phyloP scores from a whole-genome alignment of 371 early-diverging fungal species.

The Cokeromyces recurvatus region DNA sequence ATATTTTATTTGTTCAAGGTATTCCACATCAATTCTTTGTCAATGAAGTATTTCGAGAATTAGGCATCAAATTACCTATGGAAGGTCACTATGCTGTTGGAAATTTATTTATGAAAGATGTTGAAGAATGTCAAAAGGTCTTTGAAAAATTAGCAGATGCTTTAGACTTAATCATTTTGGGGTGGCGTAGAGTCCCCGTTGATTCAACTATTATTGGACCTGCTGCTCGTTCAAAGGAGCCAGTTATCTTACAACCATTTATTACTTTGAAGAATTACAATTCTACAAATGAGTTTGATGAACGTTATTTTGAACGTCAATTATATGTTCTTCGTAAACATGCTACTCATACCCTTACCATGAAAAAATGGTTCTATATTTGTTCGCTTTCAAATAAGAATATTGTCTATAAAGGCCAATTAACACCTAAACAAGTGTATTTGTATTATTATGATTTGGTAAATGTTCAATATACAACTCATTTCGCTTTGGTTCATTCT shows the following conservation, averaged over 20 bases:
- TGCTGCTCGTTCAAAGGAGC: slow-evolving; percentile 83
- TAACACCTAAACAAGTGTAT: slow-evolving; percentile 90
- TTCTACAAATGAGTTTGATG: slow-evolving; percentile 43
- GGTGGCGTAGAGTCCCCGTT: slow-evolving; percentile 90
- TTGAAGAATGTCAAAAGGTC: slow-evolving; percentile 57
- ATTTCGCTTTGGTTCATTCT: slow-evolving; percentile 96
- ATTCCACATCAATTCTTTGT: slow-evolving; percentile 89
- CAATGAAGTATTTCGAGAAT: slow-evolving; percentile 50
- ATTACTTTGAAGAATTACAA: slow-evolving; percentile 47
- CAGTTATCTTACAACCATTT: slow-evolving; percentile 89
- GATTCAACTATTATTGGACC: slow-evolving; percentile 90
- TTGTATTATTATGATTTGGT: slow-evolving; percentile 85
- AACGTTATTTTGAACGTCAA: slow-evolving; percentile 75
- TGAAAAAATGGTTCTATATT: slow-evolving; percentile 90
- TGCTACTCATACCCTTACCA: slow-evolving; percentile 73
- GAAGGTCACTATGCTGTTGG: slow-evolving; percentile 92
- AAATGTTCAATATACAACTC: slow-evolving; percentile 74
- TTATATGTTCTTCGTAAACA: slow-evolving; percentile 89
- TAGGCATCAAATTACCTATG: slow-evolving; percentile 62
- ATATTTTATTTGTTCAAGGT: slow-evolving; percentile 14
- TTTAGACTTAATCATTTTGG: slow-evolving; percentile 71
- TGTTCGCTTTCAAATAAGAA: slow-evolving; percentile 90
- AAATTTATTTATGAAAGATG: slow-evolving; percentile 82
- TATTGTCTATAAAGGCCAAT: slow-evolving; percentile 95
- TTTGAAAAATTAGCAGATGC: slow-evolving; percentile 74